Base-by-base conservation (phyloP, 305 asterid species). In the Fraxinus latifolia region DNA sequence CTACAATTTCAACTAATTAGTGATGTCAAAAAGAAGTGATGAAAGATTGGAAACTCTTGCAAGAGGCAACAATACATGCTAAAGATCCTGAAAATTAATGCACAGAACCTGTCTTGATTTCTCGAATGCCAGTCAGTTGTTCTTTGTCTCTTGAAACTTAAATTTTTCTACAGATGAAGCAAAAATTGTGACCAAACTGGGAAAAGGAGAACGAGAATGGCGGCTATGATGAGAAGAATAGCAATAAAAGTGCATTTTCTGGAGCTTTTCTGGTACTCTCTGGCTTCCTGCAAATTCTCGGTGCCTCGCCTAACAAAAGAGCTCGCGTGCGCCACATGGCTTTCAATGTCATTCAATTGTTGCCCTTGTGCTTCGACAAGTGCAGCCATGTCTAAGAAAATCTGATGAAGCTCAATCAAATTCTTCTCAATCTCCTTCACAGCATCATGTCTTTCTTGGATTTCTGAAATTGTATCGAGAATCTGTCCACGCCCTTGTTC, bases 361-460 rank as follows among this genome's bases (percentile, higher is more conserved):
- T 91, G 97, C 37, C 95, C 97, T 72, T 91, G 97, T 33, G 93
- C 90, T 87, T 94, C 98, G 65, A 91, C 95, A 34, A 90, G 85
- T 74, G 93, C 95, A 62, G 96, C 96, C 93, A 90, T 90, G 90
- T 91, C 97, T 36, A 94, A 67, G 85, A 94, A 94, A 5, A 91
- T 86, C 85, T 94, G 97, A 82, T 93, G 98, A 32, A 94, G 91
- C 85, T 93, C 98, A 19, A 92, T 33, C 71, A 94, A 86, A 47
- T 89, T 91, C 87, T 88, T 90, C 91, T 94, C 97, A 14, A 94
- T 90, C 77, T 94, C 95, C 87, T 93, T 93, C 70, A 90, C 93
- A 2, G 94, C 96, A 74, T 94, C 94, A 83, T 87, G 96, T 80
- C 98, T 77, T 78, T 93, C 97, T 73, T 93, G 98, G 27, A 94